Base-by-base conservation (phyloP, 2,329 filamentous ascomycete species). In the Thermomyces lanuginosus region DNA sequence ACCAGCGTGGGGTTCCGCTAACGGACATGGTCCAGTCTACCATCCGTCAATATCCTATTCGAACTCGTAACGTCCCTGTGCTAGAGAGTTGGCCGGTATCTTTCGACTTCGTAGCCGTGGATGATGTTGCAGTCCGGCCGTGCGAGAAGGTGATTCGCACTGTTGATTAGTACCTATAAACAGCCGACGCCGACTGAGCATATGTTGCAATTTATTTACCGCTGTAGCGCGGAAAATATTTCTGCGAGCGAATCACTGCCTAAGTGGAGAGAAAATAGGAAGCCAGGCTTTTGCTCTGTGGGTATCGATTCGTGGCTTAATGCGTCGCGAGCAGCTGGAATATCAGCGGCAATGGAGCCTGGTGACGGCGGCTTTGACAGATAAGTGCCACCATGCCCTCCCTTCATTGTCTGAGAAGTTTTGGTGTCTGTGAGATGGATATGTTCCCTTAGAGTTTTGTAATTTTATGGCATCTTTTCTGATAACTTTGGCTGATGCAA, bases 11-110 rank as follows among this genome's bases (percentile, higher is more conserved):
- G 25, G 15, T 17, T 4, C 15, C 16, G 8, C 15, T 16, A n/a
- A 17, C 19, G 24, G 24, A 26, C 19, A 26, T 26, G 10, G 4
- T 26, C 10, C 24, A 26, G n/a, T 17, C 16, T 16, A n/a, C n/a
- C n/a, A 16, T 26, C 7, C 15, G 16, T 7, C 14, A 26, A 8
- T 26, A n/a, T 14, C 19, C 24, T n/a, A 8, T n/a, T 14, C 13
- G 19, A 9, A 8, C 19, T 14, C 13, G 24, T 11, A n/a, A 8
- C 15, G 24, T 26, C 5, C 24, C 24, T 8, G 12, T 17, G 13
- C 9, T 26, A 16, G 1, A n/a, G 6, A 8, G 5, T 15, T 18
- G 9, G 15, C 10, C 10, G 13, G 13, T 15, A 4, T 9, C 10
- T 10, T 26, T 26, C 5, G 9, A 26, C 9, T 26, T 26, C 5